Base-by-base conservation (phyloP, 2,329 filamentous ascomycete species). In the Epichloe baconii region DNA sequence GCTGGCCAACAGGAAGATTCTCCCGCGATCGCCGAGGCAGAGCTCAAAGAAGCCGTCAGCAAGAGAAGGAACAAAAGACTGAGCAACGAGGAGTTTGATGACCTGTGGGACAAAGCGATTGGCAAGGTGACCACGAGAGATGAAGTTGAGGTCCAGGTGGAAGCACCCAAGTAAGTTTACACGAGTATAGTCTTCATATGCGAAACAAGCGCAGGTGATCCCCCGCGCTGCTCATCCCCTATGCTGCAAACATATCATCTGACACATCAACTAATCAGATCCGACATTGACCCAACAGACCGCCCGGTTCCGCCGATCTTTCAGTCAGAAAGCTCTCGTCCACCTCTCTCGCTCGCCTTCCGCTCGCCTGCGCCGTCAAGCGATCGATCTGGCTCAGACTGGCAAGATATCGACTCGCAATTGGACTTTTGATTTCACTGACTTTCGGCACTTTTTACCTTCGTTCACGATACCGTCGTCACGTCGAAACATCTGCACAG, bases 321-420 rank as follows among this genome's bases (percentile, higher is more conserved):
- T 63, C 75, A 74, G 66, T 67, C 68, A 71, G 74, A 74, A 72
- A 72, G 68, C 80, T 96, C 77, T 80, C 82, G 70, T 91, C 86
- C 72, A 85, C 79, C 75, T 94, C 88, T 76, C 86, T 95, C 83
- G 86, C 90, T 78, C 80, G 85, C 69, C 78, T 97, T 85, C 80
- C 90, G 73, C 76, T 96, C 85, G 66, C 72, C 73, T 96, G 88
- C 71, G 80, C 86, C 70, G 61, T 88, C 83, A 80, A 80, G 68
- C 78, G 86, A 74, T 86, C 83, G 70, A 69, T 90, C 80, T 76
- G 84, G 72, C 80, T 84, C 77, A 79, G 85, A 68, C 62, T 93
- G 85, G 87, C 83, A 79, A 78, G 83, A 84, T 78, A 93, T 93
- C 78, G 87, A 83, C 72, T 88, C 82, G 71, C 83, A 74, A 81